Percentiles rank a stretch among this genome's conserved stretches.
phyloP scores from a whole-genome alignment of 495 filamentous ascomycete species.

The Talaromyces adpressus region DNA sequence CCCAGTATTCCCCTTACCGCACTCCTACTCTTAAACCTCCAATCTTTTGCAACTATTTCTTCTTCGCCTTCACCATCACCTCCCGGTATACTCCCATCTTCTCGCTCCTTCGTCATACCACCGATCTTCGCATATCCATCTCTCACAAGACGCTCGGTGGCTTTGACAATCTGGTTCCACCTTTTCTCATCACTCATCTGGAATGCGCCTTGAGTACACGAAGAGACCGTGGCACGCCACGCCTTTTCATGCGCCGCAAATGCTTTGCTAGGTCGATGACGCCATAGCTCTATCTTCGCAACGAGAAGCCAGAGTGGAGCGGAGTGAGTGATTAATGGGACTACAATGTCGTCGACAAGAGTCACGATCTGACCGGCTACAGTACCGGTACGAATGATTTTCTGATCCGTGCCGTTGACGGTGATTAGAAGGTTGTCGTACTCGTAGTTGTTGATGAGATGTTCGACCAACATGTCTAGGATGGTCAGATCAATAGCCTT shows the following conservation, averaged over 20 bases:
- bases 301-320: conserved; percentile 69
- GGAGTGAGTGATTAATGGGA: conserved; percentile 77
- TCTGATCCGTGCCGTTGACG: conserved; percentile 1
- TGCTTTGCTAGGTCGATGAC: conserved; percentile 57
- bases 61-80: conserved; percentile 17
- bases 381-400: conserved; percentile 34
- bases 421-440: conserved; percentile 31
- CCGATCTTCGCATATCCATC: conserved; percentile 44
- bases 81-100: conserved; percentile 11
- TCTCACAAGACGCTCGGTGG: conserved; percentile 40
- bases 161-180: conserved; percentile 40
- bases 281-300: conserved; percentile 62
- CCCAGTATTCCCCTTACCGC: conserved; percentile 75
- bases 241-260: conserved; percentile 82
- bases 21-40: conserved; percentile 83
- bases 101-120: conserved; percentile 29
- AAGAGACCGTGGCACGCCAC: conserved; percentile 61
- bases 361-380: conserved; percentile 54
- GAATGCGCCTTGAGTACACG: conserved; percentile 41
- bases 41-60: conserved; percentile 47
- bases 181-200: conserved; percentile 42
- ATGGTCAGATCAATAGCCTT: conserved; percentile 69
- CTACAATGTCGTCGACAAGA: conserved; percentile 62
- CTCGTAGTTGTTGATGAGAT: conserved; percentile 50
- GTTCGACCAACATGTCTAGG: conserved; percentile 60